Conservation (phyloP, 345 rosid species). For the Capsella bursapastoris region DNA sequence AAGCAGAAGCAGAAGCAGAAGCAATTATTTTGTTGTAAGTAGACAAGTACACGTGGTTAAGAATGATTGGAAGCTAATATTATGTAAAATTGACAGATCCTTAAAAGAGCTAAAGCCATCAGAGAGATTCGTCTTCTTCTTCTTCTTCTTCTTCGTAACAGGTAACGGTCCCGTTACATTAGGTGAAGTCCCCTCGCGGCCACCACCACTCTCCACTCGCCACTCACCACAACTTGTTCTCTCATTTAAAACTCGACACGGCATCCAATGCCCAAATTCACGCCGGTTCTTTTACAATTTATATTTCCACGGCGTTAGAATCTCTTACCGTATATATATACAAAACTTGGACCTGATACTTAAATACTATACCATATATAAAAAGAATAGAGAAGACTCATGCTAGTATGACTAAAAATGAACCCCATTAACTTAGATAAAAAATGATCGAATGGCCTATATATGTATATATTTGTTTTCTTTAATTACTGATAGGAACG, state of each 20-base stretch:
- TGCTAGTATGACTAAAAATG: not conserved
- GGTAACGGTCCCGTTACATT: constrained; percentile 36
- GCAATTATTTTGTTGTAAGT: constrained; percentile 32
- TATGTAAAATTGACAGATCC: constrained; percentile 41
- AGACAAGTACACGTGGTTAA: constrained; percentile 33
- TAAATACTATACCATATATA: not conserved
- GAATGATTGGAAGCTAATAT: constrained; percentile 22
- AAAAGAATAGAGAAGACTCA: not conserved
- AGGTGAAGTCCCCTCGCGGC: constrained; percentile 29
- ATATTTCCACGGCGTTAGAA: constrained; percentile 9
- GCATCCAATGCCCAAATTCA: constrained; percentile 23
- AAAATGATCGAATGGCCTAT: not conserved
- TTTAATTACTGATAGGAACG: constrained; percentile 15
- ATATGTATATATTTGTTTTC: not conserved
- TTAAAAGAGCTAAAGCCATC: not conserved
- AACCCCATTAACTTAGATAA: not conserved
- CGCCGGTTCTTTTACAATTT: constrained; percentile 6
- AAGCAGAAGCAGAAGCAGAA: constrained; percentile 12
- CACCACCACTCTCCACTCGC: not conserved
- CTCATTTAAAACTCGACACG: constrained; percentile 19
- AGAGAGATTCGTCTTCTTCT: not conserved
- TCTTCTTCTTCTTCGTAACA: constrained; percentile 30
- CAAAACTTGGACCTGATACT: not conserved
- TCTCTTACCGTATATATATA: not conserved
- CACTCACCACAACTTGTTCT: constrained; percentile 16